phyloP scores from a whole-genome alignment of 805 yeast species.

The Yamadazyma paraphyllophila region DNA sequence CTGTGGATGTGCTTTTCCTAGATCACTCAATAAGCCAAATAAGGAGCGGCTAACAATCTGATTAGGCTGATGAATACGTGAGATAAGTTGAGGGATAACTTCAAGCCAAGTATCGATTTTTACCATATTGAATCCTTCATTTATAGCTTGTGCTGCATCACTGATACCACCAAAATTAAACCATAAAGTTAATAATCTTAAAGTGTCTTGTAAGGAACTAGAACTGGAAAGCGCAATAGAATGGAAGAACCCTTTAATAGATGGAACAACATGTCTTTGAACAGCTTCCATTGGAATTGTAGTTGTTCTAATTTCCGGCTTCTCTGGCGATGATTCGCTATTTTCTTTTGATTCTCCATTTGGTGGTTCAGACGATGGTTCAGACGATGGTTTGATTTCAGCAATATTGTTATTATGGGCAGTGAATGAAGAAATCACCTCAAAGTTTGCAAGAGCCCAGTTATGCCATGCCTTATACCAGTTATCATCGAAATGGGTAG shows the following conservation, averaged over 20 bases:
- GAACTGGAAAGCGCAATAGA: constrained; percentile 85
- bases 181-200: constrained; percentile 90
- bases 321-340: constrained; percentile 6
- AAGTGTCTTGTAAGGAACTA: constrained; percentile 88
- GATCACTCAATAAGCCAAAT: constrained; percentile 74
- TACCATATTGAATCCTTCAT: constrained; percentile 86
- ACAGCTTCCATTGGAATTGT: constrained; percentile 53
- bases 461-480: constrained; percentile 99
- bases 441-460: constrained; percentile 98
- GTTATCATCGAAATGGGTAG: constrained; percentile 87
- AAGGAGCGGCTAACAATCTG: constrained; percentile 77
- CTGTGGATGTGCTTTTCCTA: constrained; percentile 96
- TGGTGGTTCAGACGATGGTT: constrained; percentile 16
- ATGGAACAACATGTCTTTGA: constrained; percentile 89
- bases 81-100: constrained; percentile 91
- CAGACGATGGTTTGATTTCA: constrained; percentile 11
- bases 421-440: constrained; percentile 71
- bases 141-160: constrained; percentile 87
- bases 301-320: constrained; percentile 17
- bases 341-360: constrained; percentile 18
- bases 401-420: constrained; percentile 25
- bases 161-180: constrained; percentile 92
- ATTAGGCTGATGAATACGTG: constrained; percentile 95
- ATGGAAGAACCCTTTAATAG: constrained; percentile 92
- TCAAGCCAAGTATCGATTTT: constrained; percentile 92